A percentile compares a stretch with the other conserved stretches of the same genome.
Conservation (phyloP, 305 asterid genomes). For the Andrographis paniculata region DNA sequence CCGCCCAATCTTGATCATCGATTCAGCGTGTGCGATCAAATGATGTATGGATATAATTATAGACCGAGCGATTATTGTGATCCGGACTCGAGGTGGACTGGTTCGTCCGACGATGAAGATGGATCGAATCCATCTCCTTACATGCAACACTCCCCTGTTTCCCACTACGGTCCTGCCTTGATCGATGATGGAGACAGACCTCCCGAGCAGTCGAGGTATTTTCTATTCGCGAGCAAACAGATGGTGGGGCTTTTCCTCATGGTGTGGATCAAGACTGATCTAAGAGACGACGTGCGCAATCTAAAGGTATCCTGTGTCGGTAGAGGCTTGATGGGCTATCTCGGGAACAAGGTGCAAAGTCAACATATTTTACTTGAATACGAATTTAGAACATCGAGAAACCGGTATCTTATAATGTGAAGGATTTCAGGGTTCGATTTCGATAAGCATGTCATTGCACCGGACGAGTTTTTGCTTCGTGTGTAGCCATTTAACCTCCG, state of each 20-base stretch:
- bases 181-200: constrained; percentile 53
- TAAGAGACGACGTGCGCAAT: constrained; percentile 66
- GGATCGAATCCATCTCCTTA: constrained; percentile 47
- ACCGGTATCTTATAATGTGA: too few relatives aligned
- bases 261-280: constrained; percentile 74
- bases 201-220: constrained; percentile 52
- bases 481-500: constrained; percentile 93
- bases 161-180: constrained; percentile 28
- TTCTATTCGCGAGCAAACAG: constrained; percentile 92
- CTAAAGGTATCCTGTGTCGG: constrained; percentile 96
- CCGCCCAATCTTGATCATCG: constrained; percentile 71
- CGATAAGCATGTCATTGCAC: constrained; percentile 97
- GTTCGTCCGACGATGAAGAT: constrained; percentile 76
- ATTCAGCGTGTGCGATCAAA: constrained; percentile 77
- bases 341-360: constrained; percentile 87
- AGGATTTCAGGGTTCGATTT: constrained; percentile 75
- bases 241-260: constrained; percentile 97
- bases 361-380: too few relatives aligned
- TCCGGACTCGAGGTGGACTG: constrained; percentile 49
- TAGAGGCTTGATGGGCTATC: constrained; percentile 98
- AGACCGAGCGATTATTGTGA: constrained; percentile 51
- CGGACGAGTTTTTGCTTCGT: constrained; percentile 98
- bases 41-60: constrained; percentile 48
- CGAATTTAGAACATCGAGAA: too few relatives aligned
- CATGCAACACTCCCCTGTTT: constrained; percentile 39